Base-by-base conservation (phyloP, 495 filamentous ascomycete species). In the Clavariopsis aquatica region DNA sequence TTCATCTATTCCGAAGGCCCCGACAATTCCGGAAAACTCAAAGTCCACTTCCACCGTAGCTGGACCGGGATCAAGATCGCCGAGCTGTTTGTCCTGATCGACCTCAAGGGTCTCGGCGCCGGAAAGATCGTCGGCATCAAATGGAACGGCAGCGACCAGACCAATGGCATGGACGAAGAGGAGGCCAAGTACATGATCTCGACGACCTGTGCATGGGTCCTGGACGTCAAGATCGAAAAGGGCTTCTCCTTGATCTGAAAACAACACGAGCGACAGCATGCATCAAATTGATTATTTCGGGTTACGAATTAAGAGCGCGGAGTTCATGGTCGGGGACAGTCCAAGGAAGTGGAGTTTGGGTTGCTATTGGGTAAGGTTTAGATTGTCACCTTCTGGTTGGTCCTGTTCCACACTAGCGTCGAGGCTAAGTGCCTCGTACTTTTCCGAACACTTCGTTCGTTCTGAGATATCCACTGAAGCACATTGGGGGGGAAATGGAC, bases 1-100 rank as follows among this genome's bases (percentile, higher is more conserved):
- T 70, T 70, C 52, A 60, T 70, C 19, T 70, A 70, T 47, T 53
- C 57, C 10, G 62, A 70, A 26, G 68, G 68, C 1, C 68, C 68
- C 7, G 62, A 70, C 31, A 38, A 36, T 8, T 41, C 29, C 7
- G 68, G 68, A 0, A 66, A 64, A 45, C 27, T 66, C 23, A 64
- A 59, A 28, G 47, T 63, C 19, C 49, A 70, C 49, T 62, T 70
- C 38, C 54, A 58, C 38, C 51, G 68, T 0, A 70, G 68, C 27
- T 70, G 68, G 68, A 70, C 68, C 1, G 68, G 68, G 3, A 31
- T 46, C 9, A 70, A 70, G 62, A 59, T 66, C 46, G 62, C 62
- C 9, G 46, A 57, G 34, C 22, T 69, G 49, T 67, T 67, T 38
- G 43, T 67, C 22, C 28, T 65, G 17, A 52, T 69, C 1, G 66